A percentile compares a stretch with the other conserved stretches of the same genome.
phyloP scores from a whole-genome alignment of 768 basidiomycete species.

The Rhodocollybia butyracea region DNA sequence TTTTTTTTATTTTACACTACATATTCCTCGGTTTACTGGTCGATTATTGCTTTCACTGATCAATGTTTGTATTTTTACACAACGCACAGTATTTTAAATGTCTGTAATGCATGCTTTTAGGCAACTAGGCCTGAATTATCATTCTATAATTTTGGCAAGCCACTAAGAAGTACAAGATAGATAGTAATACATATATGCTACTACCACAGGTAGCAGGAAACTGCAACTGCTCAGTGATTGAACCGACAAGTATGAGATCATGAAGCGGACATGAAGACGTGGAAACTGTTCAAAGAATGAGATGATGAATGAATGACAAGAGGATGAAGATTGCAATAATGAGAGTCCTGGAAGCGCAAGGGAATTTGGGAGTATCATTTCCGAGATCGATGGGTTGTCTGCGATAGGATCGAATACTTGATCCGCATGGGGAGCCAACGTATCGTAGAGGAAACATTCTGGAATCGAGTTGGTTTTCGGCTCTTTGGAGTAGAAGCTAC shows the following conservation, averaged over 20 bases:
- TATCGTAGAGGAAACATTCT: neutral
- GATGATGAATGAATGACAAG: neutral
- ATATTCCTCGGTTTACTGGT: neutral
- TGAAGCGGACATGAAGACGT: neutral
- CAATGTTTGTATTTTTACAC: neutral
- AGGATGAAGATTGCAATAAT: neutral
- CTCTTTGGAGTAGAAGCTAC: neutral
- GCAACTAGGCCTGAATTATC: no score
- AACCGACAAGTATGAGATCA: neutral
- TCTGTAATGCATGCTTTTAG: neutral
- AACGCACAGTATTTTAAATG: no score
- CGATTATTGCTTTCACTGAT: neutral
- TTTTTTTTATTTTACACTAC: neutral
- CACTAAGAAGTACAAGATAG: no score
- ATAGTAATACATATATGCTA: neutral
- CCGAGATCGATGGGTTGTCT: neutral
- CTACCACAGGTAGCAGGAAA: neutral
- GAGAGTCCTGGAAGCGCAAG: no score
- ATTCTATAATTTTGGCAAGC: no score
- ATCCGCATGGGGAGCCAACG: neutral
- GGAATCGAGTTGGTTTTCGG: neutral
- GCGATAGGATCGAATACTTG: neutral
- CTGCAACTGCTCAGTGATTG: neutral
- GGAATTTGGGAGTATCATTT: neutral
- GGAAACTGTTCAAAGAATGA: neutral